Base-by-base conservation (phyloP, 441 rosid species). In the Jatropha podagrica region DNA sequence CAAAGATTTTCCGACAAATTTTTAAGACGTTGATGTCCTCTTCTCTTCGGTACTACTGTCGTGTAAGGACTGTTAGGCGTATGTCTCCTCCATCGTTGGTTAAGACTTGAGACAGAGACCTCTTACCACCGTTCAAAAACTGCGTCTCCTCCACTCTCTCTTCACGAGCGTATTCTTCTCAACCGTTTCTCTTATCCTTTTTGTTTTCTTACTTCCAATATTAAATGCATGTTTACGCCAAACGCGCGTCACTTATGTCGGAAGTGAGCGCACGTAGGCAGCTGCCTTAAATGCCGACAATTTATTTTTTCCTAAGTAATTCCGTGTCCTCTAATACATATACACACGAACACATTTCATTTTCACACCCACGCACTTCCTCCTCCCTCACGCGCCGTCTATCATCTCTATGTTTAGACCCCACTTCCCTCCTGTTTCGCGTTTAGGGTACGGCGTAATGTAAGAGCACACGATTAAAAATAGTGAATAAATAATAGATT, bases 191-290 rank as follows among this genome's bases (percentile, higher is more conserved):
- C 13, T 49, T 11, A 3, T 55, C 65, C 68, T 67, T 18, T 40
- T 72, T 48, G 58, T 51, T 70, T 56, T 51, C 62, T 72, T 62
- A 7, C 69, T 60, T 56, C 20, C 44, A 12, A 64, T 37, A 77
- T 75, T 80, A 41, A 81, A 56, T 78, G 80, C 84, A 58, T n/a
- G 75, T 80, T 83, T 85, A 82, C 85, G 85, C 76, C 58, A 62
- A 71, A 15, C 59, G 83, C 83, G 79, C 84, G 85, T 84, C 89
- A 82, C 82, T 46, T 26, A 37, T 79, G 83, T 82, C 81, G 79
- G 85, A 77, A 72, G 12, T 46, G 26, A 76, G 46, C 76, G 51
- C 79, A 77, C 80, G 82, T 81, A 68, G 55, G 68, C 58, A 81
- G 75, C 74, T 76, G 83, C 83, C 65, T 63, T 79, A 69, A 80